Evolutionary conservation across 805 yeast genomes (phyloP).

Genomic region (Candida sonorensis): DNA sequence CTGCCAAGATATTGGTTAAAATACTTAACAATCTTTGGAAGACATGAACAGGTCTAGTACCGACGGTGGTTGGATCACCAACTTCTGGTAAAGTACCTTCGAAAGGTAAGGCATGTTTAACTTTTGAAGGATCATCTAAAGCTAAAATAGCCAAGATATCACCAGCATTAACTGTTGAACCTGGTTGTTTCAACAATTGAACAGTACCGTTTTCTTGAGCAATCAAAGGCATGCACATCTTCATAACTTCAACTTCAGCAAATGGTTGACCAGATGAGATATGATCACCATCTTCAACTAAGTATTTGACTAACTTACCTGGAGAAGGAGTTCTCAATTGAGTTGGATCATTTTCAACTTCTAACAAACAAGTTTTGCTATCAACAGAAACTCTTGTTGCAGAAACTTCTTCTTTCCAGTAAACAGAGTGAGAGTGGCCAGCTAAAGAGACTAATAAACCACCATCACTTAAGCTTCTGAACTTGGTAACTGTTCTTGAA

Average conservation of each 20-base stretch:
- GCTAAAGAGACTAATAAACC: conserved; percentile 83
- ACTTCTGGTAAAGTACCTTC: conserved; percentile 89
- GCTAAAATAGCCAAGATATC: conserved; percentile 93
- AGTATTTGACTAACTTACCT: conserved; percentile 89
- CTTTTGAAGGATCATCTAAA: conserved; percentile 94
- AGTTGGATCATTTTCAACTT: conserved; percentile 96
- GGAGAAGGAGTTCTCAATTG: conserved; percentile 98
- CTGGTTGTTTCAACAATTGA: conserved; percentile 94
- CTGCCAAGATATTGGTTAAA: conserved; percentile 73
- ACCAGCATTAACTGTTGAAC: conserved; percentile 95
- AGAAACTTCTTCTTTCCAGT: conserved; percentile 96
- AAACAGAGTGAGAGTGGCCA: conserved; percentile 90
- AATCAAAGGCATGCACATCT: conserved; percentile 97
- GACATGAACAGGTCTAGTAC: conserved; percentile 77
- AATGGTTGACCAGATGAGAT: conserved; percentile 85
- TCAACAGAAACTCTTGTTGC: conserved; percentile 94
- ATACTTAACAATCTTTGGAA: conserved; percentile 53
- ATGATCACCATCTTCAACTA: conserved; percentile 95
- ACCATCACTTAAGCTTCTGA: conserved; percentile 87
- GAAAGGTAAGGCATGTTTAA: conserved; percentile 91
- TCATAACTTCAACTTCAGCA: conserved; percentile 99
- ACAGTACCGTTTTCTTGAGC: conserved; percentile 92
- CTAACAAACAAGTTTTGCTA: conserved; percentile 88
- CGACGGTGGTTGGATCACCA: conserved; percentile 78
- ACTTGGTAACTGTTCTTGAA: conserved; percentile 81